A percentile compares a stretch with the other conserved stretches of the same genome.
phyloP scores from a whole-genome alignment of 228 moss, liverwort and hornwort species.

The Sphagnum fallax region DNA sequence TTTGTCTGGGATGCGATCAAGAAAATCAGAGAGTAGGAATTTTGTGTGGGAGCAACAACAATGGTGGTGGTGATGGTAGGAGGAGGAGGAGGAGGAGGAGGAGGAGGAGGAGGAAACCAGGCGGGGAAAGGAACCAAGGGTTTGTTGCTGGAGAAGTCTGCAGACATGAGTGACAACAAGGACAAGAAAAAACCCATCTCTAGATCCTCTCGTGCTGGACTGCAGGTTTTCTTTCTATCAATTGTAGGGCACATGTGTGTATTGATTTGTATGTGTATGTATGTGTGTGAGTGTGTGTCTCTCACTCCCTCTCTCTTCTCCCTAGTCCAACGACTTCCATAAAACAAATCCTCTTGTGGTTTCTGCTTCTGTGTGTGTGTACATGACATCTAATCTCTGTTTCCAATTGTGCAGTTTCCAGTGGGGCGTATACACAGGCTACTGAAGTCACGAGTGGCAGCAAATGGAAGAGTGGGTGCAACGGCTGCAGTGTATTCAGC shows the following conservation, averaged over 20 bases:
- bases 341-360: too few relatives aligned
- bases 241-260: too few relatives aligned
- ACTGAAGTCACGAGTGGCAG: conserved; percentile 7
- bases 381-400: neutral
- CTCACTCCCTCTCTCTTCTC: neutral
- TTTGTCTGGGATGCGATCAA: too few relatives aligned
- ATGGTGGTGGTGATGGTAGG: too few relatives aligned
- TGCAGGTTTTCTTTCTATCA: neutral
- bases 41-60: too few relatives aligned
- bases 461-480: conserved; percentile 7
- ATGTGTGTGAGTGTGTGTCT: too few relatives aligned
- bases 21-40: too few relatives aligned
- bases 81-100: conserved; percentile 26
- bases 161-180: neutral
- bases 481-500: conserved; percentile 6
- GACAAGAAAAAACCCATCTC: conserved; percentile 4
- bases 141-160: conserved; percentile 38
- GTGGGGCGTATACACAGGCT: conserved; percentile 8
- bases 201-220: conserved; percentile 4
- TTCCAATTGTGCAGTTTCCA: conserved; percentile 1
- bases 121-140: conserved; percentile 55
- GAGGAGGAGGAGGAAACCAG: conserved; percentile 45
- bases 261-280: too few relatives aligned
- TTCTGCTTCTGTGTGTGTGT: too few relatives aligned
- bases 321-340: neutral